A percentile compares a stretch with the other conserved stretches of the same genome.
Evolutionary conservation across 2,329 filamentous ascomycete species (phyloP).

Genomic region (Stagonosporopsis tanaceti): DNA sequence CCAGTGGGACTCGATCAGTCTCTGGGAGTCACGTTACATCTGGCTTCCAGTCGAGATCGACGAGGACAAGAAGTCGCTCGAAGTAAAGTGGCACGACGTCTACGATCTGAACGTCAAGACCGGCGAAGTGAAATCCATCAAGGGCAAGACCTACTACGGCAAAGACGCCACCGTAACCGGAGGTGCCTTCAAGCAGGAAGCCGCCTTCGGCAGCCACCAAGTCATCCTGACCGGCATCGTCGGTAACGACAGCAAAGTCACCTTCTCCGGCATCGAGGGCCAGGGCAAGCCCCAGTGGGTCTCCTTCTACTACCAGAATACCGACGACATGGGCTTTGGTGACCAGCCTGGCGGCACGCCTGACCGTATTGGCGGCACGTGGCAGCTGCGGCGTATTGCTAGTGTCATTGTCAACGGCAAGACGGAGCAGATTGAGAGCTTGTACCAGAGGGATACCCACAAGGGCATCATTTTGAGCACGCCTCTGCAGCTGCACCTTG

Average conservation of each 20-base stretch:
- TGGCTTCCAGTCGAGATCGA: slow-evolving; percentile 64
- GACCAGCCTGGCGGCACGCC: slow-evolving; percentile 62
- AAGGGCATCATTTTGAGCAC: slow-evolving; percentile 68
- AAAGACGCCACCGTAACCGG: slow-evolving; percentile 57
- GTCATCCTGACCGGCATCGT: slow-evolving; percentile 62
- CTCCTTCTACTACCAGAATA: slow-evolving; percentile 67
- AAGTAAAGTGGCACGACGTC: slow-evolving; percentile 63
- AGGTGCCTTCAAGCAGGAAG: slow-evolving; percentile 64
- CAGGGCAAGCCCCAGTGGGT: slow-evolving; percentile 64
- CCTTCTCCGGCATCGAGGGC: slow-evolving; percentile 59
- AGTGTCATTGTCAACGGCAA: slow-evolving; percentile 67
- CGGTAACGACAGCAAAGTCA: slow-evolving; percentile 64
- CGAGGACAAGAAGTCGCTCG: slow-evolving; percentile 60
- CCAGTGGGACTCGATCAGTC: slow-evolving; percentile 63
- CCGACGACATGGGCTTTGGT: slow-evolving; percentile 68
- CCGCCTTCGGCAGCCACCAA: slow-evolving; percentile 59
- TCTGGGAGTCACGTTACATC: slow-evolving; percentile 66
- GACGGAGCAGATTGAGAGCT: slow-evolving; percentile 57
- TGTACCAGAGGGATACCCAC: slow-evolving; percentile 64
- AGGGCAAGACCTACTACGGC: slow-evolving; percentile 59
- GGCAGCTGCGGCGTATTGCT: slow-evolving; percentile 67
- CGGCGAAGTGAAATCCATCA: slow-evolving; percentile 57
- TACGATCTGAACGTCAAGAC: slow-evolving; percentile 64
- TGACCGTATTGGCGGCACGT: slow-evolving; percentile 66
- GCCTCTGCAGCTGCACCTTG: slow-evolving; percentile 62